Conservation (phyloP, 345 rosid species). For the Citropsis articulata region DNA sequence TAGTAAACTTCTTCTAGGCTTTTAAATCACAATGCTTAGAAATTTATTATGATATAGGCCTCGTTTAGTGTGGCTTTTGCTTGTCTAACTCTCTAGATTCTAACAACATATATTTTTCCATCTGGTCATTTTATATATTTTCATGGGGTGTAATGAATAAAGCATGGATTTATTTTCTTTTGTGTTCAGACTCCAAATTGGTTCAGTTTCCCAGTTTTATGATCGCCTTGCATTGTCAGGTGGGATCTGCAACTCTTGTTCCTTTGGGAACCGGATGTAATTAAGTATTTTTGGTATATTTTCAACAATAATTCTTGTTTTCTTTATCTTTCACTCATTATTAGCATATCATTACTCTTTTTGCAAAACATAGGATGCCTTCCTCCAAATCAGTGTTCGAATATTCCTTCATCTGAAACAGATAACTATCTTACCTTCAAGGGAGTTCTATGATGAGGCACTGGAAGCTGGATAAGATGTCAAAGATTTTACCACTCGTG, state of each 20-base stretch:
- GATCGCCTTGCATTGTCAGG: constrained; percentile 37
- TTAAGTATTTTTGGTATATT: constrained; percentile 88
- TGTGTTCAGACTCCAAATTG: not conserved
- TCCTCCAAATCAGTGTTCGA: not conserved
- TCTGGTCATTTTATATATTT: not conserved
- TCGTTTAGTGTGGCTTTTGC: too few species aligned
- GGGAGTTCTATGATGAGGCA: constrained; percentile 69
- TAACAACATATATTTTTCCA: too few species aligned
- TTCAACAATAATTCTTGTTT: not conserved
- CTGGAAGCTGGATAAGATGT: constrained; percentile 79
- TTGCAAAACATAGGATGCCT: not conserved
- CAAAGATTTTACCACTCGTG: constrained; percentile 57
- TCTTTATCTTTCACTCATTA: not conserved
- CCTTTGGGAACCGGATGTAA: constrained; percentile 92
- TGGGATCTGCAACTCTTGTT: constrained; percentile 95
- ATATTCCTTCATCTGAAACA: constrained; percentile 19
- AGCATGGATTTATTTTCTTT: not conserved
- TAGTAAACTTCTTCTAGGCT: too few species aligned
- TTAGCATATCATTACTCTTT: not conserved
- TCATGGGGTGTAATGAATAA: not conserved
- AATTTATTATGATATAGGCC: too few species aligned
- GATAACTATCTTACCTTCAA: constrained; percentile 93
- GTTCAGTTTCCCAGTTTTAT: not conserved
- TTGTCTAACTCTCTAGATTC: not conserved
- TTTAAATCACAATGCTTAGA: too few species aligned